Evolutionary conservation across 352 stramenopile species (phyloP), one percentile per base, ranked within the genome.

Genomic region (Phytophthora chlamydospora): DNA sequence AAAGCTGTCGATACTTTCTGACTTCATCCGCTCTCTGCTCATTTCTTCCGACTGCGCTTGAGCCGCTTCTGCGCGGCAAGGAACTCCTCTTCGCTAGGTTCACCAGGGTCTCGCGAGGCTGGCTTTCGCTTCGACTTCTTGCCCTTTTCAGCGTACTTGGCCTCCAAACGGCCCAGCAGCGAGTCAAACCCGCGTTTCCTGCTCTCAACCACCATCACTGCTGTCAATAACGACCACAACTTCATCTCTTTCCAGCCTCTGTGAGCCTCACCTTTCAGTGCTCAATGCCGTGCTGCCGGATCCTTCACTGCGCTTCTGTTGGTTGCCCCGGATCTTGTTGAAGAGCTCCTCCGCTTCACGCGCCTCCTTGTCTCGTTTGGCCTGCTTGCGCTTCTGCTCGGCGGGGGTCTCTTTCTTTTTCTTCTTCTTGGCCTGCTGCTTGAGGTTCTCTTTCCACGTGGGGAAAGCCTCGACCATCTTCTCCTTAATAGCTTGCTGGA

Each of bases 31-130:
- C 33, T 17, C 4, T 6, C 32, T 16, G 12, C n/a, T 68, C 50
- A 65, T 68, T 68, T 68, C 58, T 76, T 76, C 50, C 75, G 80
- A 21, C 55, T 71, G 35, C 62, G 58, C 42, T 80, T 77, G 11
- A 91, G 53, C 16, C 81, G 69, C 34, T 79, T 63, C 44, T 89
- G 78, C 4, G 84, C 65, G 1, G 76, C 84, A 0, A 78, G 45
- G 39, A 91, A 93, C 19, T 85, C 78, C 34, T 90, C 78, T 66
- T 93, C 84, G 24, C 67, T 88, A 16, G 82, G 84, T 32, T 78
- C 62, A 32, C 33, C 38, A 24, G 50, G 12, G 16, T 59, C 51
- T 6, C 36, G 24, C 19, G 50, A 8, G 16, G 31, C 45, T 31
- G 58, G 45, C 35, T 77, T 73, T 24, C 62, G 56, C 40, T 79